phyloP scores from a whole-genome alignment of 352 stramenopile species.

The Phytophthora macrochlamydospora region DNA sequence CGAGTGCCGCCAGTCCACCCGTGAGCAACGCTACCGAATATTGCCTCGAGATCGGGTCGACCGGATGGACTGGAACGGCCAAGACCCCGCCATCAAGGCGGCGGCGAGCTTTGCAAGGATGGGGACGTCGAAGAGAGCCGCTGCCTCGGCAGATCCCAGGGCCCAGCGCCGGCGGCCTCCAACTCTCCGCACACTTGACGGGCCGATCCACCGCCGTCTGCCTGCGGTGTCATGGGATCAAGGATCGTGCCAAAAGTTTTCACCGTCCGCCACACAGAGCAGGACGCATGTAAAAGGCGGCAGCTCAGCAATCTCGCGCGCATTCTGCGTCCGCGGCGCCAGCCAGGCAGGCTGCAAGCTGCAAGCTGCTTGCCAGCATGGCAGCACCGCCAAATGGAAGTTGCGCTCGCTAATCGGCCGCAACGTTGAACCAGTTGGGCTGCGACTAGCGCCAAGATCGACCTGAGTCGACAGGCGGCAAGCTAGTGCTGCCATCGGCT shows the following conservation, averaged over 20 bases:
- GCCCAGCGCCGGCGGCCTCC: conserved; percentile 1
- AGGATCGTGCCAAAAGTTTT: not conserved
- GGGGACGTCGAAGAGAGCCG: conserved; percentile 1
- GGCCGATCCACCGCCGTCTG: not conserved
- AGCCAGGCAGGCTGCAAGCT: too few relatives aligned
- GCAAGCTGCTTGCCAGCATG: too few relatives aligned
- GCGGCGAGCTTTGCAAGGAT: conserved; percentile 12
- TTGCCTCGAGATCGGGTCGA: conserved; percentile 5
- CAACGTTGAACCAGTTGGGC: too few relatives aligned
- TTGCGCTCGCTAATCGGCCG: too few relatives aligned
- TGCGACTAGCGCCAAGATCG: too few relatives aligned
- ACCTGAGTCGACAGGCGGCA: too few relatives aligned
- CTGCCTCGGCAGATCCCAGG: not conserved
- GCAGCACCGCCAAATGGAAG: too few relatives aligned
- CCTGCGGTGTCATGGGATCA: not conserved
- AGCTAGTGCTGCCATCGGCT: too few relatives aligned
- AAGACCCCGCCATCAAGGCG: conserved; percentile 10
- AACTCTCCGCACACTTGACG: conserved; percentile 25
- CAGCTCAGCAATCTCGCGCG: too few relatives aligned
- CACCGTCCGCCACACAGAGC: not conserved
- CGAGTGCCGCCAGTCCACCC: not conserved
- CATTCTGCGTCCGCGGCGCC: too few relatives aligned
- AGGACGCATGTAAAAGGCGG: conserved; percentile 19
- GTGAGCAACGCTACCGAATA: conserved; percentile 8
- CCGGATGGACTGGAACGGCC: conserved; percentile 22